Conservation (phyloP, 768 basidiomycete genomes). For the Naganishia onofrii region DNA sequence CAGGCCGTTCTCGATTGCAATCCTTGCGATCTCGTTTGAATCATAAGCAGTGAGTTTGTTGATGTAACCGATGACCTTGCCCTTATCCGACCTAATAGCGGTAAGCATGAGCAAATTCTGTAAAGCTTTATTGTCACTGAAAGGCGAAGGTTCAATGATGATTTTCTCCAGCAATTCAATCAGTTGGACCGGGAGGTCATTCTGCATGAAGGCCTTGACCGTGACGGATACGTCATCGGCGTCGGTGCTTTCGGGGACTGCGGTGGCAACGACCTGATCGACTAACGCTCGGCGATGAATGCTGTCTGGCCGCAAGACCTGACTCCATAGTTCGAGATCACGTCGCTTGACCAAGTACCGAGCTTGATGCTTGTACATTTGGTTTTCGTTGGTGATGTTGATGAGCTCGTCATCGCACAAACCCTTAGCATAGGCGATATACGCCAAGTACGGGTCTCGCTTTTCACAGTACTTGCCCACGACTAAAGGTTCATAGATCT, state of each 20-base stretch:
- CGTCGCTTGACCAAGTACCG: constrained; percentile 96
- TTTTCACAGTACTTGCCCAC: constrained; percentile 99
- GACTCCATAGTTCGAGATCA: constrained; percentile 90
- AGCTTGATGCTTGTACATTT: constrained; percentile 99
- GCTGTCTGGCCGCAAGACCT: constrained; percentile 85
- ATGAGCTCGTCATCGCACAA: constrained; percentile 98
- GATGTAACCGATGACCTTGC: constrained; percentile 96
- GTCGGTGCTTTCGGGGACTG: constrained; percentile 92
- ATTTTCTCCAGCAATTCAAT: constrained; percentile 99
- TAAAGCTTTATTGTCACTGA: constrained; percentile 94
- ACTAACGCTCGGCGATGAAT: constrained; percentile 88
- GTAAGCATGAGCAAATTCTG: constrained; percentile 94
- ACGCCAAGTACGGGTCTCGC: constrained; percentile 95
- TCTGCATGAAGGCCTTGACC: constrained; percentile 96
- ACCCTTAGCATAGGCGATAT: constrained; percentile 98
- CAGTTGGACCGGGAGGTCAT: constrained; percentile 92
- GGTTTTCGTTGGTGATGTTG: constrained; percentile 93
- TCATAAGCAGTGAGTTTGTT: constrained; percentile 96
- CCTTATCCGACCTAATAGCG: constrained; percentile 94
- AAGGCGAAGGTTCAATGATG: constrained; percentile 92
- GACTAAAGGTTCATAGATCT: constrained; percentile 94
- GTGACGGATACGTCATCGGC: constrained; percentile 98
- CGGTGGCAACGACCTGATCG: constrained; percentile 91
- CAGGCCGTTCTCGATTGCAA: constrained; percentile 91
- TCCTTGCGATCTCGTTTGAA: constrained; percentile 86